Percentiles rank a stretch among this genome's conserved stretches.
Evolutionary conservation across 768 basidiomycete species (phyloP).

Genomic region (Tylopilus vinaceipallidus): DNA sequence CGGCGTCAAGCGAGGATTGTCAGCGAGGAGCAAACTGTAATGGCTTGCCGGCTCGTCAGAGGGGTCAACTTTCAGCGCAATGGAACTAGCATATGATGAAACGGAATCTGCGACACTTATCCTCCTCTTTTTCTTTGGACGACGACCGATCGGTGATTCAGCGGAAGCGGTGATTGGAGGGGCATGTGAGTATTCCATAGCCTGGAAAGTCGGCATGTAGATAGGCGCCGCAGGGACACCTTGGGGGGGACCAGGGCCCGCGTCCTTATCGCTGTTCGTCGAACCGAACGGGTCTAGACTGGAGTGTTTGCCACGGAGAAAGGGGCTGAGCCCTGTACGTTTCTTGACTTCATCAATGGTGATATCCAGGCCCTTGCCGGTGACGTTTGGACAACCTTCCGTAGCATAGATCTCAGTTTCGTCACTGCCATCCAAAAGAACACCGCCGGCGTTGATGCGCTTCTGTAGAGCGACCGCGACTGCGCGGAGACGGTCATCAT

Average conservation of each 20-base stretch:
- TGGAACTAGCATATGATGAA: conserved; percentile 33
- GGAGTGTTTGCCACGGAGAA: conserved; percentile 50
- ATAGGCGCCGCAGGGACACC: conserved; percentile 28
- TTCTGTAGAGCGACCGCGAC: conserved; percentile 41
- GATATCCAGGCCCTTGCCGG: conserved; percentile 49
- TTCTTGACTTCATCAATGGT: conserved; percentile 50
- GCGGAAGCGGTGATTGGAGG: conserved; percentile 31
- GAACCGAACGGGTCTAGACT: conserved; percentile 50
- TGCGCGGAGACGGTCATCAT: conserved; percentile 40
- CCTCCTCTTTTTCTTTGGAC: conserved; percentile 35
- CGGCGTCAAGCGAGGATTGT: conserved; percentile 33
- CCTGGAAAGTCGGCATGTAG: conserved; percentile 41
- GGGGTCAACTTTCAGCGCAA: conserved; percentile 23
- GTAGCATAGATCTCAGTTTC: conserved; percentile 21
- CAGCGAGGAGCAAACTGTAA: conserved; percentile 23
- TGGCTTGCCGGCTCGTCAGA: conserved; percentile 21
- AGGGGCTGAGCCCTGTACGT: conserved; percentile 44
- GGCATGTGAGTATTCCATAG: conserved; percentile 37
- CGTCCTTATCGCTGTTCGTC: conserved; percentile 35
- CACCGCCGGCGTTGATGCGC: conserved; percentile 37
- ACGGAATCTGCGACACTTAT: conserved; percentile 36
- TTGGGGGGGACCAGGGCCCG: conserved; percentile 28
- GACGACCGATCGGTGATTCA: conserved; percentile 29
- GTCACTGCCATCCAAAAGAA: conserved; percentile 29
- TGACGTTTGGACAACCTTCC: conserved; percentile 40